phyloP scores from a whole-genome alignment of 257 asterid genomes.

The Capsicum baccatum region DNA sequence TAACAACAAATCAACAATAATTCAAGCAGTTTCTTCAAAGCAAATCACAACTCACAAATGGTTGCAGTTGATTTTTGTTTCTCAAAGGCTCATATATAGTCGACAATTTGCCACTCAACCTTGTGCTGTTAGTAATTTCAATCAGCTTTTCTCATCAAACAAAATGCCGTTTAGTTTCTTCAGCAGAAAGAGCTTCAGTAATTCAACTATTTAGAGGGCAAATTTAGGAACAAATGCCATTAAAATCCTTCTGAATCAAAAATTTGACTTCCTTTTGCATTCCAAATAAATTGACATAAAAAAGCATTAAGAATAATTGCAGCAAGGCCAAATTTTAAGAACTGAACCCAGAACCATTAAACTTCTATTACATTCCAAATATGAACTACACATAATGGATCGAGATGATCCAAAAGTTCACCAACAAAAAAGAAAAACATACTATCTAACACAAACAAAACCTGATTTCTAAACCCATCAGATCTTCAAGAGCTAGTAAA shows the following conservation, averaged over 20 bases:
- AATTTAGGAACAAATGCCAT: not conserved
- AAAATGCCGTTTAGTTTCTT: not conserved
- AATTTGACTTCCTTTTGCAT: too few relatives aligned
- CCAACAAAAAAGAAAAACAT: not conserved
- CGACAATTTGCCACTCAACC: too few relatives aligned
- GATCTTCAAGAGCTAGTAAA: conserved; percentile 58
- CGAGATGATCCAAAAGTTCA: conserved; percentile 10
- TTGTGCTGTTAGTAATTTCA: too few relatives aligned
- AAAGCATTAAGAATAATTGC: too few relatives aligned
- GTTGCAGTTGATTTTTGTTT: too few relatives aligned
- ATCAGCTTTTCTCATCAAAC: too few relatives aligned
- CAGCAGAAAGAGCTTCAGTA: not conserved
- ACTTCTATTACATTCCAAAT: not conserved
- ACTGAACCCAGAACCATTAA: not conserved
- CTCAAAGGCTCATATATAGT: too few relatives aligned
- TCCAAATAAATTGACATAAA: too few relatives aligned
- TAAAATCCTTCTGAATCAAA: not conserved
- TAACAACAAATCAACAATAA: not conserved
- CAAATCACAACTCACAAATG: too few relatives aligned
- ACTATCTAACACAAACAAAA: too few relatives aligned
- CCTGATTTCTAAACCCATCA: not conserved
- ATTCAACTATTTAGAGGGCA: not conserved
- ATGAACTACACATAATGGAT: conserved; percentile 18
- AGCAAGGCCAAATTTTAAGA: not conserved
- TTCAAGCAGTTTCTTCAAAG: too few relatives aligned